Percentiles rank a stretch among this genome's conserved stretches.
Conservation (phyloP, 2,329 filamentous ascomycete species). For the Trichoderma sp. region DNA sequence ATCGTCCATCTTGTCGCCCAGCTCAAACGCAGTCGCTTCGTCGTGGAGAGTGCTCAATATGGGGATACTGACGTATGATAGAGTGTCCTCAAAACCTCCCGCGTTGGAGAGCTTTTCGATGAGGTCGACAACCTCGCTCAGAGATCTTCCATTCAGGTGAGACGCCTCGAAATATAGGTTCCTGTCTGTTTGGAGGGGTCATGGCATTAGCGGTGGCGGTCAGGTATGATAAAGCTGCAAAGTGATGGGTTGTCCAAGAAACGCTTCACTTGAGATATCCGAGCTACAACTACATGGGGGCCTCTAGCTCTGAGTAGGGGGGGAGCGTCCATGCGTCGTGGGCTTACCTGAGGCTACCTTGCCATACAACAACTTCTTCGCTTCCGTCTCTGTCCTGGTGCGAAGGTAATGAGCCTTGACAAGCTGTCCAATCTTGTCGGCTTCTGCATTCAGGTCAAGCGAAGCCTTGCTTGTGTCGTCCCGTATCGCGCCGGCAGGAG, state of each 20-base stretch:
- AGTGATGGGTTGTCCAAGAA: no score
- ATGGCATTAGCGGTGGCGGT: no score
- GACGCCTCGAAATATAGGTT: conserved; percentile 3
- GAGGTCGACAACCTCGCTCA: not conserved
- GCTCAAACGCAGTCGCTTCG: no score
- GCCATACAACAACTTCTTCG: not conserved
- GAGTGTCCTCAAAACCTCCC: not conserved
- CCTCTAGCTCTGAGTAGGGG: no score
- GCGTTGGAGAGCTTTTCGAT: not conserved
- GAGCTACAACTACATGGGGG: not conserved
- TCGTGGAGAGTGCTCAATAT: not conserved
- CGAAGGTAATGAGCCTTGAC: not conserved
- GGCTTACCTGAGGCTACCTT: not conserved
- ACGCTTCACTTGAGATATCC: no score
- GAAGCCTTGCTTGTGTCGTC: no score
- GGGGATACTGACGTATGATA: not conserved
- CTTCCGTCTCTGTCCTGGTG: not conserved
- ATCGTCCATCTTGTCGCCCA: no score
- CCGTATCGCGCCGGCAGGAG: no score
- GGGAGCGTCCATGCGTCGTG: no score
- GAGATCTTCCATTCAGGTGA: not conserved
- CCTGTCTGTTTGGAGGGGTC: not conserved
- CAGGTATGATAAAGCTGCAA: no score
- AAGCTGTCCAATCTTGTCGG: not conserved
- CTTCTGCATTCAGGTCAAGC: no score